phyloP scores from a whole-genome alignment of 73 alveolate species.

The Paramecium primaurelia region DNA sequence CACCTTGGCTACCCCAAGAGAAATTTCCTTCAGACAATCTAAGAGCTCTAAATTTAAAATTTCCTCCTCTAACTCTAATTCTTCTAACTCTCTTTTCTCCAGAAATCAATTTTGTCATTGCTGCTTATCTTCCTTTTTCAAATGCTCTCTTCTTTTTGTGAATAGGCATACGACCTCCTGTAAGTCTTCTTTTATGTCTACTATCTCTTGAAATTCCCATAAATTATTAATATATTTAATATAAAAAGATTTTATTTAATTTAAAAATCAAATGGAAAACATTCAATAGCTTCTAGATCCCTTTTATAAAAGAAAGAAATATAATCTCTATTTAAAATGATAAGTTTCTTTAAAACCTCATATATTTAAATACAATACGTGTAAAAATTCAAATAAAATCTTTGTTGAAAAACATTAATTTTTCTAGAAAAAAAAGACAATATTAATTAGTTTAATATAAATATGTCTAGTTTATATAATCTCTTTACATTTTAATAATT shows the following conservation, averaged over 20 bases:
- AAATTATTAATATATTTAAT: background rate
- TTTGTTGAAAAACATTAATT: no score
- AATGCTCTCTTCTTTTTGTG: slow-evolving; percentile 97
- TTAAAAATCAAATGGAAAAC: background rate
- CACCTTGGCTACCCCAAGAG: slow-evolving; percentile 90
- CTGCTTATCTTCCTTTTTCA: slow-evolving; percentile 94
- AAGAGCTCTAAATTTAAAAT: slow-evolving; percentile 90
- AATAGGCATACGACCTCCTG: slow-evolving; percentile 98
- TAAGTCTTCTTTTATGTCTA: slow-evolving; percentile 92
- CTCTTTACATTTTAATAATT: background rate
- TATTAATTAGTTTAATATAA: no score
- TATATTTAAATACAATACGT: no score
- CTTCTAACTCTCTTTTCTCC: slow-evolving; percentile 62
- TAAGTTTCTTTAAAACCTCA: no score
- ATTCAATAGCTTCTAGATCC: background rate
- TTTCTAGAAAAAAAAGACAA: no score
- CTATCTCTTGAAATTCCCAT: slow-evolving; percentile 97
- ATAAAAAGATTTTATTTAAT: background rate
- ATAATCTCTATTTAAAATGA: background rate
- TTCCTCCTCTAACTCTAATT: slow-evolving; percentile 90
- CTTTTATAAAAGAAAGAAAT: background rate
- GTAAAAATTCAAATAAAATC: no score
- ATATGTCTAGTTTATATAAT: background rate
- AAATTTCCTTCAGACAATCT: slow-evolving; percentile 91
- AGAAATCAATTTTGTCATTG: slow-evolving; percentile 78